Evolutionary conservation across 495 filamentous ascomycete species (phyloP), one percentile per base, ranked within the genome.

Genomic region (Corynascus novoguineensis): DNA sequence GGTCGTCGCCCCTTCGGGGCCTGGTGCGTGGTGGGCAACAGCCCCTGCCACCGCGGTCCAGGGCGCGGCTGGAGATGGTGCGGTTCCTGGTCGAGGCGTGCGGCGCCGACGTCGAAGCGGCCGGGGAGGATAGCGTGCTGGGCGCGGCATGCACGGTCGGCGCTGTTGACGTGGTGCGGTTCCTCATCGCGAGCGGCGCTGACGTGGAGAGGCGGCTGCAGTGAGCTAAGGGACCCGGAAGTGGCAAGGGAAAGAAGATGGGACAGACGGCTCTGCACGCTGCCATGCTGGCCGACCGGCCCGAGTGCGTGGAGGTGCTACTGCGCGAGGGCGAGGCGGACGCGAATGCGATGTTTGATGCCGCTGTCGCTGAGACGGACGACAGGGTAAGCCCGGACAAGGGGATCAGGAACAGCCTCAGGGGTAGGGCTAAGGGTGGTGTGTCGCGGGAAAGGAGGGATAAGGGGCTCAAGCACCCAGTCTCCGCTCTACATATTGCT

Each of bases 401-500:
- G 47, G 31, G 27, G 31, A 21, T 37, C 28, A n/a, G n/a, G 12
- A 50, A 44, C 46, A 35, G 35, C 4, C 19, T 40, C 12, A n/a
- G 48, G 29, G 19, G 38, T 21, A 41, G 24, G 40, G 22, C 40
- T 2, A 47, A 5, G 21, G 29, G 37, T n/a, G n/a, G n/a, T 6
- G 34, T 21, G 22, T 37, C 50, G 49, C 3, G 31, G 4, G 44
- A 42, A 7, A 19, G 19, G 29, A 32, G 17, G 15, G 32, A n/a
- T 34, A 47, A 48, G 22, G 8, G 35, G 7, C 32, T 15, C 29
- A 41, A 22, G 15, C 19, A 59, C n/a, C 52, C 58, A 0, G 59
- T 67, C 21, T 57, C 62, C 1, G 53, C 62, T 5, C 38, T 67
- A 17, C 62, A 67, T 32, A 51, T 65, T 8, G 59, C n/a, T n/a